A percentile compares a stretch with the other conserved stretches of the same genome.
phyloP scores from a whole-genome alignment of 768 basidiomycete species.

The Pleurotus cornucopiae region DNA sequence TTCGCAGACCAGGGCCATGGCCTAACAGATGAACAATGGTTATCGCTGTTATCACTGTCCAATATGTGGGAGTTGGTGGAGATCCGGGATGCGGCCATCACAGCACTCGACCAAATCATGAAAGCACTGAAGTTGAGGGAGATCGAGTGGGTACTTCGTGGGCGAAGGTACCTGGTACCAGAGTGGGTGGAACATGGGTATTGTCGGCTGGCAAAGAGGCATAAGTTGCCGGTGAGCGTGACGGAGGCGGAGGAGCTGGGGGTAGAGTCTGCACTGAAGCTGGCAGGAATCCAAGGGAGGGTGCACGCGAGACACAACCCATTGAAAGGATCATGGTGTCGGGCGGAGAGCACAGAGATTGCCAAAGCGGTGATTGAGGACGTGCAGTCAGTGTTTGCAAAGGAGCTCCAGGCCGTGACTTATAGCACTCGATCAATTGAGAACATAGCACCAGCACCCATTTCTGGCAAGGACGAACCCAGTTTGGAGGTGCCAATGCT shows the following conservation, averaged over 20 bases:
- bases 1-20: not conserved
- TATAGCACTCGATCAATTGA: no score
- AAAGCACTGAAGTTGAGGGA: not conserved
- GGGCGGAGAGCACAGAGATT: no score
- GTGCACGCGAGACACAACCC: not conserved
- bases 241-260: not conserved
- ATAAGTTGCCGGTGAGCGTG: not conserved
- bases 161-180: not conserved
- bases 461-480: no score
- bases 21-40: constrained; percentile 4
- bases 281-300: not conserved
- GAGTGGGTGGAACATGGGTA: not conserved
- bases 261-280: not conserved
- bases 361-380: no score
- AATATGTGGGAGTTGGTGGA: constrained; percentile 11
- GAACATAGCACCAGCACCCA: no score
- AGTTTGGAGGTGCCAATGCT: no score
- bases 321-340: not conserved
- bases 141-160: not conserved
- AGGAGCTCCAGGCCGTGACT: no score
- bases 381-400: no score
- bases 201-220: not conserved
- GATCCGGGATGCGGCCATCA: not conserved
- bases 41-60: constrained; percentile 7
- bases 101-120: not conserved